A percentile compares a stretch with the other conserved stretches of the same genome.
Conservation (phyloP, 1,284 basidiomycete species). For the Pseudozyma sp. region DNA sequence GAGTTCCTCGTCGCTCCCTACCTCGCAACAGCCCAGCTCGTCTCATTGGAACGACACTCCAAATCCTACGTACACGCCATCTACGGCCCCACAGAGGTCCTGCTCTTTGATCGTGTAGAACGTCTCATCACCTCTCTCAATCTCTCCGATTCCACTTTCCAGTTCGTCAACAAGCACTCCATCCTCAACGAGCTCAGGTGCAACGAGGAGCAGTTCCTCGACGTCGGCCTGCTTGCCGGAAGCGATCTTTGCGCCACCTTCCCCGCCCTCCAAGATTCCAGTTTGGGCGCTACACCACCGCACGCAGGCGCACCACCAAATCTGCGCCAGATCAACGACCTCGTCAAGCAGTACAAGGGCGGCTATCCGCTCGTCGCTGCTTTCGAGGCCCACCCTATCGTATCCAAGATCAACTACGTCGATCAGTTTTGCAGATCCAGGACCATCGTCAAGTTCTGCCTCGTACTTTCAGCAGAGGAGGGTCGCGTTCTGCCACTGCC, state of each 20-base stretch:
- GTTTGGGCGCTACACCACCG: conserved; percentile 43
- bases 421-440: conserved; percentile 91
- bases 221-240: conserved; percentile 90
- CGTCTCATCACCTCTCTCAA: conserved; percentile 87
- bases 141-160: conserved; percentile 73
- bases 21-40: conserved; percentile 88
- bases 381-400: conserved; percentile 73
- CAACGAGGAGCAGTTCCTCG: conserved; percentile 91
- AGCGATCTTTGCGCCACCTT: conserved; percentile 85
- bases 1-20: conserved; percentile 98
- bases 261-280: conserved; percentile 78
- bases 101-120: conserved; percentile 87
- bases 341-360: conserved; percentile 60
- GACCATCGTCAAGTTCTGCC: conserved; percentile 90
- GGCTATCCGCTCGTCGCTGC: conserved; percentile 59
- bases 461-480: conserved; percentile 87
- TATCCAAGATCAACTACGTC: conserved; percentile 80
- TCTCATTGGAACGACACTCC: conserved; percentile 91
- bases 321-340: conserved; percentile 70
- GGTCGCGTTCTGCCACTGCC: conserved; percentile 89
- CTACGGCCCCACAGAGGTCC: conserved; percentile 87
- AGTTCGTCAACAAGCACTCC: conserved; percentile 83
- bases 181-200: conserved; percentile 82
- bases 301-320: conserved; percentile 50
- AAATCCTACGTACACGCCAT: conserved; percentile 96